Percentiles rank a stretch among this genome's conserved stretches.
Conservation (phyloP, 73 alveolate genomes). For the Paramecium tetraurelia region DNA sequence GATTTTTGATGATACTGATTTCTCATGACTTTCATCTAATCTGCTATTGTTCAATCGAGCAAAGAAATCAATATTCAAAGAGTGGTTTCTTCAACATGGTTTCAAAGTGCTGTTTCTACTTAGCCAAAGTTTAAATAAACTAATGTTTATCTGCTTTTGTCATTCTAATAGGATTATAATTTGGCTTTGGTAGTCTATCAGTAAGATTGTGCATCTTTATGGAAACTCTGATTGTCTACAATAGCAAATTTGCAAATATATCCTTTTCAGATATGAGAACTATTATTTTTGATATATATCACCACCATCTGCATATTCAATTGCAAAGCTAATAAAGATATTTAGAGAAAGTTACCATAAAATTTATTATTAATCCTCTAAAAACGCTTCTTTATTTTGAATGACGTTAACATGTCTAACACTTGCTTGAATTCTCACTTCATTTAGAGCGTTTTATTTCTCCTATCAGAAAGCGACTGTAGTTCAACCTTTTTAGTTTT, state of each 20-base stretch:
- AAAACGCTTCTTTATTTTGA: slow-evolving; percentile 86
- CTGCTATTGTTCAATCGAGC: not conserved
- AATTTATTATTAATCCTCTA: slow-evolving; percentile 77
- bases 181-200: slow-evolving; percentile 91
- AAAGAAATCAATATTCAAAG: not conserved
- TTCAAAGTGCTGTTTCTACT: not conserved
- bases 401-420: slow-evolving; percentile 80
- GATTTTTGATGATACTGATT: not conserved
- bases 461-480: slow-evolving; percentile 76
- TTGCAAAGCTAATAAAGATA: slow-evolving; percentile 74
- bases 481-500: slow-evolving; percentile 83
- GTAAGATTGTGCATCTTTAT: slow-evolving; percentile 77
- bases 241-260: slow-evolving; percentile 67
- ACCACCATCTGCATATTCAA: slow-evolving; percentile 93
- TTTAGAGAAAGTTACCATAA: slow-evolving; percentile 51
- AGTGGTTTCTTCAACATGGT: not conserved
- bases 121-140: slow-evolving; percentile 54
- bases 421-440: slow-evolving; percentile 85
- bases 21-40: not conserved
- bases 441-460: slow-evolving; percentile 85
- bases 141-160: slow-evolving; percentile 27
- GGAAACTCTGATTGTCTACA: slow-evolving; percentile 91
- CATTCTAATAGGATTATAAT: slow-evolving; percentile 68
- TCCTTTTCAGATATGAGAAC: slow-evolving; percentile 73
- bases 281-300: slow-evolving; percentile 80